Evolutionary conservation across 371 early-diverging fungal genomes (phyloP), one percentile per base, ranked within the genome.

Genomic region (Mucor plumbeus): DNA sequence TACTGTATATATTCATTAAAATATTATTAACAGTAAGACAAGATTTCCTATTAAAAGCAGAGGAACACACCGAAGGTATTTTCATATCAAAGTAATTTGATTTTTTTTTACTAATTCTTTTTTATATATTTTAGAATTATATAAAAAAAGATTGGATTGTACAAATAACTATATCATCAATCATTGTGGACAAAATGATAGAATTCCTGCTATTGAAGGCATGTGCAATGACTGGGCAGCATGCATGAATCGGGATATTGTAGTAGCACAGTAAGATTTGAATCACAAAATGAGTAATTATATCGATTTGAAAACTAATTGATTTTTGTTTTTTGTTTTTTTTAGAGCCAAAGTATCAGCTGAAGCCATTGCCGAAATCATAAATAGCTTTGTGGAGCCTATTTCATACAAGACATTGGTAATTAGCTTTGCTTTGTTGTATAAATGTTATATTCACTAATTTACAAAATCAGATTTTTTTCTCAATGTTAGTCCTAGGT

Each of bases 371-470:
- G 94, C 92, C 15, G 93, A 92, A 57, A 92, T 92, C 19, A 71
- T 93, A 39, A 93, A 91, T 59, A 87, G 91, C 53, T 88, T 94
- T 66, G 83, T 93, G 21, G 93, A 93, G 33, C 91, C 92, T 3
- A 81, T 94, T n/a, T 91, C 92, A 15, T 86, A 88, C 59, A 94
- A 94, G 66, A 88, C 94, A 0, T 83, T 94, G 89, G 89, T 87
- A 80, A 73, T 4, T 34, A 14, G 3, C 3, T 7, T 15, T 14
- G 26, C 7, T 7, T 47, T 7, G 31, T 63, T 13, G 9, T 14
- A 0, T 13, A 5, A 35, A 43, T 57, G 14, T 13, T 13, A 10
- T 59, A 4, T 26, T 50, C 3, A 50, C 15, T 53, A 15, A 21
- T 36, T 15, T 14, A 33, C 26, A 33, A 19, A 9, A 4, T 3